Evolutionary conservation across 176 grass and related monocot genomes (phyloP), one percentile per base, ranked within the genome.

Genomic region (Oryza rufipogon): DNA sequence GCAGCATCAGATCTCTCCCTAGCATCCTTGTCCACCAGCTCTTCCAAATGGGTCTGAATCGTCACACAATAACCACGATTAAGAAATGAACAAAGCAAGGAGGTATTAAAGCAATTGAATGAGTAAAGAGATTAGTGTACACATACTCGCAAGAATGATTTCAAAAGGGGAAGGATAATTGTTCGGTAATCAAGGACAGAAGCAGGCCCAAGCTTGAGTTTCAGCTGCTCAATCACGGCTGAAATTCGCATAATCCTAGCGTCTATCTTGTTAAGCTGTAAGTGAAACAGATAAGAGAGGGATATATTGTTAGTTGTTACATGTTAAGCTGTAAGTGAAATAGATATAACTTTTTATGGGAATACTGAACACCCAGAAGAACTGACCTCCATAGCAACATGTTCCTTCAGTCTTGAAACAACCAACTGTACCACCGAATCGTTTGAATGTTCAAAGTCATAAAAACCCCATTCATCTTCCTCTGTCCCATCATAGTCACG

Each of bases 1-100:
- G 91, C 93, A 89, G 96, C 93, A 89, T 96, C 93, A 87, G 96
- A 96, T 85, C 88, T 96, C 84, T 92, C 97, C 87, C 25, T 91
- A 34, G 93, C 97, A 88, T 99, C 93, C 90, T 92, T 94, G 76
- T 99, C 93, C 67, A 91, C 86, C 14, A 94, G 81, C 61, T 91
- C 88, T 84, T 96, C 97, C 93, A 99, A 88, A 70, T 61, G 86
- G 68, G 68, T 85, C 97, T 99, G 82, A 34, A 86, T 70, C 49
- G 70, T 46, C 77, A 83, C 19, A 75, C n/a, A 30, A 76, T 46
- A 90, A 68, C 49, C 64, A 80, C 65, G 66, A 68, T 61, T 87
- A 82, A 86, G 71, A 61, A 80, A 90, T 83, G 86, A 74, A 64
- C 44, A 84, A 52, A 75, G 28, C 60, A 81, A 34, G 52, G 48